A percentile compares a stretch with the other conserved stretches of the same genome.
These are phyloP conservation scores for Inonotus obliquus DNA, from an alignment of 1,284 basidiomycete genomes.

Conservation along the genomic window DNA sequence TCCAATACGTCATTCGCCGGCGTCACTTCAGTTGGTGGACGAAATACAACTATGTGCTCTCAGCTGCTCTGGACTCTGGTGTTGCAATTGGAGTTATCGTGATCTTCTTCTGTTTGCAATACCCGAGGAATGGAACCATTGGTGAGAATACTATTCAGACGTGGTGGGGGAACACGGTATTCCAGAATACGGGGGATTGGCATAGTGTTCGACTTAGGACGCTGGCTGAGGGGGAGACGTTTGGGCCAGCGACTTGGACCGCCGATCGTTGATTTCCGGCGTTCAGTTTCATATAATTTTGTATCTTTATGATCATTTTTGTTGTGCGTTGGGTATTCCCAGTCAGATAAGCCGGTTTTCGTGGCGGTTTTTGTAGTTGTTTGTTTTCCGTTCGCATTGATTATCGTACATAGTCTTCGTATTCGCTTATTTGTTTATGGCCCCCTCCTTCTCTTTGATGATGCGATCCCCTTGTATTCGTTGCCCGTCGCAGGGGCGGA, in stretches of 20 bases:
- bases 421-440: neutral
- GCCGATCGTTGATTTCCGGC: neutral
- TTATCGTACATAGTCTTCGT: neutral
- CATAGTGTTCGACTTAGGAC: slow-evolving; percentile 6
- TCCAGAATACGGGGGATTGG: slow-evolving; percentile 38
- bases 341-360: neutral
- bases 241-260: slow-evolving; percentile 14
- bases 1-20: slow-evolving; percentile 50
- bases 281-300: neutral
- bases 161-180: slow-evolving; percentile 74
- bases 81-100: slow-evolving; percentile 52
- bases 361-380: neutral
- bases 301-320: neutral
- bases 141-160: slow-evolving; percentile 46
- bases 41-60: slow-evolving; percentile 43
- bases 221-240: slow-evolving; percentile 12
- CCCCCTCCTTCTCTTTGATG: neutral
- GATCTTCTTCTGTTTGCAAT: slow-evolving; percentile 68
- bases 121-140: slow-evolving; percentile 57
- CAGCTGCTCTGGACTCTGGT: slow-evolving; percentile 36
- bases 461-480: too few relatives aligned
- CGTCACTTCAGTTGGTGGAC: slow-evolving; percentile 51
- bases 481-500: neutral
- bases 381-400: neutral
- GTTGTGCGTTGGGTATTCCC: neutral